Evolutionary conservation across 257 asterid genomes (phyloP), one percentile per base, ranked within the genome.

Genomic region (Lycium ferocissimum): DNA sequence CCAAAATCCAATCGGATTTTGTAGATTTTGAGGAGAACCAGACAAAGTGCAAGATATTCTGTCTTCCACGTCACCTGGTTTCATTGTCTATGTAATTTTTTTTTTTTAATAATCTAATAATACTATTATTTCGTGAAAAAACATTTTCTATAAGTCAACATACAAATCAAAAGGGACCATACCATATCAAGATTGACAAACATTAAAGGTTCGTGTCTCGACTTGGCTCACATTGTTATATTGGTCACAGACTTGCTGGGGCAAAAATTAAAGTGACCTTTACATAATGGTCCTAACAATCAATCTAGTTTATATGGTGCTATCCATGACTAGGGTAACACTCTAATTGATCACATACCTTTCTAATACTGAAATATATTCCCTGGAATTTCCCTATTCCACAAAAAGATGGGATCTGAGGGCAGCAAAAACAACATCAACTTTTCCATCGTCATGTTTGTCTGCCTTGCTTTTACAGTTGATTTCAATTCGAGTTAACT

Each of bases 181-280:
- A 22, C 63, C 40, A 49, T 51, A 53, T 51, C 22, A 76, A 76
- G 81, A 76, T 20, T 76, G 62, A 49, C 12, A 76, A 51, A 49
- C 49, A 76, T 22, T 76, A 22, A 51, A 47, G 15, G n/a, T 76
- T 53, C 33, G 22, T 76, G 45, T 51, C 62, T 76, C 40, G 38
- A 45, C 80, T 45, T 73, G 80, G 80, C 59, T 47, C 81, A 76
- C 58, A 22, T 76, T 54, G 45, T 22, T 54, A 13, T 76, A 76
- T 76, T 69, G 45, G 81, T 76, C 62, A 51, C 37, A 49, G 10
- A 51, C 26, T 76, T 9, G 8, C 38, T 49, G 26, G 47, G 26
- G 26, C 9, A 76, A 76, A 76, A 12, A 6, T 51, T 51, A 13
- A 22, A 22, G 26, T 13, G 47, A 13, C 63, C 63, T 76, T 76